Evolutionary conservation across 208 protist genomes (phyloP).

Genomic region (Trypanosoma vivax): DNA sequence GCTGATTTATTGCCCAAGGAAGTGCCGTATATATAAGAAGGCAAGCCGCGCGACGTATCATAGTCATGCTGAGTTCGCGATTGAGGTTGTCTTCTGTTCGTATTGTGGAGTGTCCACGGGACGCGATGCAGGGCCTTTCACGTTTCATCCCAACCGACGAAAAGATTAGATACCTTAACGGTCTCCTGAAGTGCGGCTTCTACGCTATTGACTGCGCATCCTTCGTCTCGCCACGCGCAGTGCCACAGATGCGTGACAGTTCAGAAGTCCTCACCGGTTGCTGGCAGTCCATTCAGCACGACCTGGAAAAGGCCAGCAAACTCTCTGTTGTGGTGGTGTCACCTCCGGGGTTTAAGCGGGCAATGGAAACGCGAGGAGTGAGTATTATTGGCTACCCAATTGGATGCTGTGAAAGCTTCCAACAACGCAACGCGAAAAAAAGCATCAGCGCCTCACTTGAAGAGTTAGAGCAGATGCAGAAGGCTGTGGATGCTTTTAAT

Average conservation of each 20-base stretch:
- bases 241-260: constrained; percentile 39
- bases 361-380: constrained; percentile 13
- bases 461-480: constrained; percentile 15
- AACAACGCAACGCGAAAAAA: constrained; percentile 27
- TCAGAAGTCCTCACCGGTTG: constrained; percentile 22
- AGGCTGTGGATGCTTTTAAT: constrained; percentile 1
- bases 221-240: constrained; percentile 33
- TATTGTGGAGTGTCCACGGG: constrained; percentile 31
- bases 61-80: constrained; percentile 1
- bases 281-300: constrained; percentile 2
- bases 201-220: constrained; percentile 31
- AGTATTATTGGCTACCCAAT: constrained; percentile 35
- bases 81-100: constrained; percentile 10
- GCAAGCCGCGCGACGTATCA: background rate
- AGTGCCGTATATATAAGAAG: background rate
- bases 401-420: constrained; percentile 24
- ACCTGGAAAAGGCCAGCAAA: constrained; percentile 5
- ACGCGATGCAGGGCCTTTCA: constrained; percentile 34
- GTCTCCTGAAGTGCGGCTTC: constrained; percentile 24
- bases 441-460: constrained; percentile 16
- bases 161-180: constrained; percentile 32
- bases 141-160: constrained; percentile 28
- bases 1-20: no score
- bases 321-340: constrained; percentile 31
- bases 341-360: constrained; percentile 11